These are phyloP conservation scores for Taiwanofungus camphoratus DNA, from an alignment of 1,284 basidiomycete genomes.

Conservation along the genomic window DNA sequence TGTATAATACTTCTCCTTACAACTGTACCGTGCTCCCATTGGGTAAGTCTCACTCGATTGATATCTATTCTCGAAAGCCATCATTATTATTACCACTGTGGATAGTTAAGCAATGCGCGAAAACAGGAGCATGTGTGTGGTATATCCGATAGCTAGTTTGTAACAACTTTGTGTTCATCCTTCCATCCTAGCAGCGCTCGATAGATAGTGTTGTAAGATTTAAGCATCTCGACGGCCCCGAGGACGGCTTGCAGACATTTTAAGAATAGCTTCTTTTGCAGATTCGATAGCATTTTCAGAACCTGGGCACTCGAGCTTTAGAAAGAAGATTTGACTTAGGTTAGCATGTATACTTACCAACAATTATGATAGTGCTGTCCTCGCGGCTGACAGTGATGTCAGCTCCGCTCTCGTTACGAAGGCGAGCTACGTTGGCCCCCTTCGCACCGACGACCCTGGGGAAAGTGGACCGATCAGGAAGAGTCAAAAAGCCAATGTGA, in stretches of 20 bases:
- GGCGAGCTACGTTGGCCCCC: constrained; percentile 79
- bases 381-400: constrained; percentile 87
- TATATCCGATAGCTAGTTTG: constrained; percentile 13
- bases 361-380: constrained; percentile 78
- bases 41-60: neutral
- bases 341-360: constrained; percentile 50
- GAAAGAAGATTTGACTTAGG: neutral
- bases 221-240: constrained; percentile 39
- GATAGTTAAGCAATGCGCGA: constrained; percentile 7
- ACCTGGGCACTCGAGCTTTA: constrained; percentile 36
- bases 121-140: constrained; percentile 5
- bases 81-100: constrained; percentile 1
- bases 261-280: constrained; percentile 79
- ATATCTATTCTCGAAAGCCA: neutral
- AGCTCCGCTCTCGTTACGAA: constrained; percentile 82
- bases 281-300: constrained; percentile 63
- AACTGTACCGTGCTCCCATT: constrained; percentile 16
- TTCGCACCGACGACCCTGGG: constrained; percentile 86
- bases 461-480: constrained; percentile 71
- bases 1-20: constrained; percentile 5
- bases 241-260: constrained; percentile 46
- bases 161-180: neutral
- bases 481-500: constrained; percentile 72
- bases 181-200: constrained; percentile 3
- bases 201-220: neutral